Conservation (phyloP, 371 early-diverging fungal species). For the Gilbertella persicaria region DNA sequence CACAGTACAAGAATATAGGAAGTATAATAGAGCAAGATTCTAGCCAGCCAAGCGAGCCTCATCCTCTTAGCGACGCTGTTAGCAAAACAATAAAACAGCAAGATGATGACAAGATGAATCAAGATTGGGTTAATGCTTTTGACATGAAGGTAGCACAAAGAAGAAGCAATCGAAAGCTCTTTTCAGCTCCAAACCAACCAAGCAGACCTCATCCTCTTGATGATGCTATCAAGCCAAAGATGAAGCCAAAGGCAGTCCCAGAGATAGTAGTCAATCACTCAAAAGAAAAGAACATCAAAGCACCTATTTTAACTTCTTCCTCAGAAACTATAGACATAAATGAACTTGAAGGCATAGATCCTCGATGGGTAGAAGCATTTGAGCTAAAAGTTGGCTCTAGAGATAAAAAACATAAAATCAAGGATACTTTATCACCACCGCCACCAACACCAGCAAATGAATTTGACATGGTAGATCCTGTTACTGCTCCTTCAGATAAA, state of each 20-base stretch:
- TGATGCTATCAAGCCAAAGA: slow-evolving; percentile 1
- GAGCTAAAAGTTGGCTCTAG: slow-evolving; percentile 24
- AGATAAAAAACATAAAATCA: slow-evolving; percentile 6
- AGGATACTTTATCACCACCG: slow-evolving; percentile 10
- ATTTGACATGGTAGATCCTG: not conserved
- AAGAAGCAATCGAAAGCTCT: slow-evolving; percentile 16
- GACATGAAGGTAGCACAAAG: slow-evolving; percentile 30
- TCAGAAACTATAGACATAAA: not conserved
- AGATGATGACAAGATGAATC: slow-evolving; percentile 10
- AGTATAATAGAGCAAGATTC: too few species aligned
- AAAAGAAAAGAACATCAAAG: too few species aligned
- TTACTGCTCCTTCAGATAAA: not conserved
- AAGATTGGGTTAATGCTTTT: slow-evolving; percentile 36
- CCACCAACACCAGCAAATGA: not conserved
- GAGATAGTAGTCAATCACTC: not conserved
- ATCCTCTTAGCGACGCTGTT: too few species aligned
- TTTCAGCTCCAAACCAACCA: not conserved
- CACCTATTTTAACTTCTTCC: too few species aligned
- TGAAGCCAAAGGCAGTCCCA: not conserved
- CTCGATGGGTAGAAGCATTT: slow-evolving; percentile 30
- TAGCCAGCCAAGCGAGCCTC: too few species aligned
- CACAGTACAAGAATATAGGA: too few species aligned
- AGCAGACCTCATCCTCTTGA: slow-evolving; percentile 13
- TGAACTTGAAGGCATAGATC: slow-evolving; percentile 15
- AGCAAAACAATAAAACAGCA: not conserved